A percentile compares a stretch with the other conserved stretches of the same genome.
Conservation (phyloP, 257 asterid species). For the Nicotiana knightiana region DNA sequence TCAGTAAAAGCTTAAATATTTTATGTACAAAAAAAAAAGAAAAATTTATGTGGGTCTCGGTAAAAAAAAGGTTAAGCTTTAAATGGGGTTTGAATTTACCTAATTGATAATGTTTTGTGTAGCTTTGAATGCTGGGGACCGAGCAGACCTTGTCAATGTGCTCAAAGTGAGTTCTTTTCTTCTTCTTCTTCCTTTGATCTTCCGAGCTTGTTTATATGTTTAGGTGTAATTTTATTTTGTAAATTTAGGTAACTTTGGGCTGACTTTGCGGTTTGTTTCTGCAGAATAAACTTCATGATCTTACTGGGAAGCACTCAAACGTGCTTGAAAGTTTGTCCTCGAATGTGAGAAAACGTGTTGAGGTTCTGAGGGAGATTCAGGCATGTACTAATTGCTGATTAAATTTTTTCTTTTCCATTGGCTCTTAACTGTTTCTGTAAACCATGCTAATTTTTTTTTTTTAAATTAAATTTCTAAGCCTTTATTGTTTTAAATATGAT, state of each 20-base stretch:
- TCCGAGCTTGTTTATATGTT: neutral
- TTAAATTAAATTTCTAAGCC: neutral
- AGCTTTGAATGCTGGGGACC: constrained; percentile 59
- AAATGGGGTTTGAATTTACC: neutral
- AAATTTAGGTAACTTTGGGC: neutral
- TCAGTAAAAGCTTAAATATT: too few species aligned
- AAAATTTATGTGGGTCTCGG: too few species aligned
- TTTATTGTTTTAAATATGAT: neutral
- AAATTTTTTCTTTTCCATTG: too few species aligned
- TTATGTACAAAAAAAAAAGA: too few species aligned
- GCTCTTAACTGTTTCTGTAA: neutral
- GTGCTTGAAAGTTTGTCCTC: constrained; percentile 47
- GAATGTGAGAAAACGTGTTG: constrained; percentile 51
- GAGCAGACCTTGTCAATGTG: constrained; percentile 62
- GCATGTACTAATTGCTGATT: neutral
- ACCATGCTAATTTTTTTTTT: neutral
- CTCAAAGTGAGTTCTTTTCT: constrained; percentile 42
- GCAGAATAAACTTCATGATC: constrained; percentile 59
- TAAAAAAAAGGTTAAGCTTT: too few species aligned
- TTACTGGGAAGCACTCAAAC: constrained; percentile 49
- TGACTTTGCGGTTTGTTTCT: neutral
- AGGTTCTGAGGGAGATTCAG: constrained; percentile 51
- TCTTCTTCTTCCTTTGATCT: neutral
- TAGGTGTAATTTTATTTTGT: neutral
- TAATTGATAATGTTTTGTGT: constrained; percentile 17